A percentile compares a stretch with the other conserved stretches of the same genome.
These are phyloP conservation scores for Apiospora pterosperma DNA, from an alignment of 2,329 filamentous ascomycete species.

Conservation along the genomic window DNA sequence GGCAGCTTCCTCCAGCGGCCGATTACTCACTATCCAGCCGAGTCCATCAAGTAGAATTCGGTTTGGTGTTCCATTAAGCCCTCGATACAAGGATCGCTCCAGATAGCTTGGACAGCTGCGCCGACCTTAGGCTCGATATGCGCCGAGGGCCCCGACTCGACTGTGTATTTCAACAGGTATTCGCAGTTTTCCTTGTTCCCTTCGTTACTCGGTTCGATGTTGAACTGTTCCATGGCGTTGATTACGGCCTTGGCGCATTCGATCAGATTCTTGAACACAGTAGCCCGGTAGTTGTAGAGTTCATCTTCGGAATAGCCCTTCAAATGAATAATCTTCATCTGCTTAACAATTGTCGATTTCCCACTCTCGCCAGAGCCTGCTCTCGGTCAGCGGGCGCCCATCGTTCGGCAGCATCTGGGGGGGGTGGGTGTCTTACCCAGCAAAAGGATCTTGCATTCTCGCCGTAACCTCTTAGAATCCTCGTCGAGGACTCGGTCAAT, in stretches of 20 bases:
- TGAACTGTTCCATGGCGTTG: slow-evolving; percentile 86
- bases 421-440: slow-evolving; percentile 69
- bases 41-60: slow-evolving; percentile 99
- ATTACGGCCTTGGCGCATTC: slow-evolving; percentile 96
- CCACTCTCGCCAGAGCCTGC: slow-evolving; percentile 95
- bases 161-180: slow-evolving; percentile 81
- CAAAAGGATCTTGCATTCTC: slow-evolving; percentile 98
- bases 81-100: slow-evolving; percentile 82
- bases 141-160: slow-evolving; percentile 86
- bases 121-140: slow-evolving; percentile 79
- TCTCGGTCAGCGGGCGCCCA: background rate
- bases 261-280: slow-evolving; percentile 96
- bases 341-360: slow-evolving; percentile 98
- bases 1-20: background rate
- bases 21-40: slow-evolving; percentile 82
- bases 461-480: slow-evolving; percentile 84
- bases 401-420: slow-evolving; percentile 3
- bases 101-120: slow-evolving; percentile 78
- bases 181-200: slow-evolving; percentile 72
- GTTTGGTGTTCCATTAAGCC: slow-evolving; percentile 89
- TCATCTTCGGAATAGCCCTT: slow-evolving; percentile 96
- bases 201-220: slow-evolving; percentile 71
- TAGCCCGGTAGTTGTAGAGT: slow-evolving; percentile 88
- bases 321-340: slow-evolving; percentile 99
- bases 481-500: slow-evolving; percentile 94